Percentiles rank a stretch among this genome's conserved stretches.
These are phyloP conservation scores for Penicillium griseofulvum DNA, from an alignment of 2,329 filamentous ascomycete species.

Conservation along the genomic window DNA sequence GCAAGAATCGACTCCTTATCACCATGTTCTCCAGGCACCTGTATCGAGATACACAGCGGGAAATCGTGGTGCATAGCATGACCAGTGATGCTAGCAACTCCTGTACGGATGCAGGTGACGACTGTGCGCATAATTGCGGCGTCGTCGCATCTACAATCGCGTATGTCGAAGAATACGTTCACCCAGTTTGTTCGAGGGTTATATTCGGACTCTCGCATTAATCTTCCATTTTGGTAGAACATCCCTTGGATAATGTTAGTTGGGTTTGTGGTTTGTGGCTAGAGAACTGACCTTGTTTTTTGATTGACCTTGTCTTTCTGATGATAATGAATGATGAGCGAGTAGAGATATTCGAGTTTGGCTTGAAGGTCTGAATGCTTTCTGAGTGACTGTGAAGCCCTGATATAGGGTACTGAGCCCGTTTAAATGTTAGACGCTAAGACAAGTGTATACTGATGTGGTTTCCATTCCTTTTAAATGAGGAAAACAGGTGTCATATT, in stretches of 20 bases:
- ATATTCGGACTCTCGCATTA: background rate
- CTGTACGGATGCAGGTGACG: slow-evolving; percentile 3
- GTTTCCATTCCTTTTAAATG: background rate
- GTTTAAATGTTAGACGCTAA: background rate
- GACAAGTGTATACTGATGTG: background rate
- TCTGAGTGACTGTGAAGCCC: background rate
- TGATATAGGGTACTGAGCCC: background rate
- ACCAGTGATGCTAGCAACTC: background rate
- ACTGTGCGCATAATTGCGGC: slow-evolving; percentile 5
- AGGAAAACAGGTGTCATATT: slow-evolving; percentile 1
- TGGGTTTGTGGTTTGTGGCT: no score
- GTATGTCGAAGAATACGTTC: background rate
- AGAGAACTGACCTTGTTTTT: background rate
- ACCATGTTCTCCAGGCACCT: background rate
- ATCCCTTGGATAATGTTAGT: background rate
- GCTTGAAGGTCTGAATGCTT: background rate
- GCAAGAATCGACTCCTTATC: slow-evolving; percentile 1
- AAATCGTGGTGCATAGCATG: slow-evolving; percentile 1
- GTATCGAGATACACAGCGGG: slow-evolving; percentile 4
- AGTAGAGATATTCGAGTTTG: background rate
- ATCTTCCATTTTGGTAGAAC: slow-evolving; percentile 4
- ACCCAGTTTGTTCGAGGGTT: background rate
- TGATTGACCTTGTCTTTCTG: background rate
- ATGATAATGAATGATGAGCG: background rate
- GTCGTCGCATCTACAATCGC: background rate